Percentiles rank a stretch among this genome's conserved stretches.
Conservation (phyloP, 306 rosid species). For the Acacia acuminata region DNA sequence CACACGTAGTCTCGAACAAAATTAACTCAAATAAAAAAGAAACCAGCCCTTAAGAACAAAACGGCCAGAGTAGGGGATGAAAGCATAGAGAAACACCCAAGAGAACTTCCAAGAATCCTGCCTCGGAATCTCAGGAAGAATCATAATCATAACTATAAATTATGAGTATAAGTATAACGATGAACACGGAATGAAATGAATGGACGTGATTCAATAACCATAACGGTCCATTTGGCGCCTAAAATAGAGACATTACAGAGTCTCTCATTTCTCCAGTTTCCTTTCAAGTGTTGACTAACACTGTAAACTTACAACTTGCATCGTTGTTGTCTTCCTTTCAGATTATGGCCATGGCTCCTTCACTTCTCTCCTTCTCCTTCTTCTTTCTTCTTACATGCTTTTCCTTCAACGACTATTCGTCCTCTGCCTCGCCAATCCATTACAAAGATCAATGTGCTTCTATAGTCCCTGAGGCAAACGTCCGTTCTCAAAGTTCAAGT, state of each 20-base stretch:
- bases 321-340: conserved; percentile 1
- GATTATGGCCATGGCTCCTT: conserved; percentile 36
- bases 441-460: conserved; percentile 49
- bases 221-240: background rate
- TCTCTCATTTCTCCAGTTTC: background rate
- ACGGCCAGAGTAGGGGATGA: background rate
- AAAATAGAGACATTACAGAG: background rate
- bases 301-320: background rate
- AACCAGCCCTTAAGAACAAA: no score
- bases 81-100: background rate
- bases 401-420: conserved; percentile 27
- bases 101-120: background rate
- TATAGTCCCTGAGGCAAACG: conserved; percentile 33
- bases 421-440: conserved; percentile 26
- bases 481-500: background rate
- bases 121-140: background rate
- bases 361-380: conserved; percentile 31
- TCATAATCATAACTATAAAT: background rate
- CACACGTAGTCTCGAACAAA: no score
- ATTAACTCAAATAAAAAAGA: no score
- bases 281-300: background rate
- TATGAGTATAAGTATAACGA: no score
- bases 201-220: background rate
- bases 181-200: background rate
- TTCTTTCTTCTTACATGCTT: conserved; percentile 25